Evolutionary conservation across 441 rosid genomes (phyloP).

Genomic region (Syzygium malaccense): DNA sequence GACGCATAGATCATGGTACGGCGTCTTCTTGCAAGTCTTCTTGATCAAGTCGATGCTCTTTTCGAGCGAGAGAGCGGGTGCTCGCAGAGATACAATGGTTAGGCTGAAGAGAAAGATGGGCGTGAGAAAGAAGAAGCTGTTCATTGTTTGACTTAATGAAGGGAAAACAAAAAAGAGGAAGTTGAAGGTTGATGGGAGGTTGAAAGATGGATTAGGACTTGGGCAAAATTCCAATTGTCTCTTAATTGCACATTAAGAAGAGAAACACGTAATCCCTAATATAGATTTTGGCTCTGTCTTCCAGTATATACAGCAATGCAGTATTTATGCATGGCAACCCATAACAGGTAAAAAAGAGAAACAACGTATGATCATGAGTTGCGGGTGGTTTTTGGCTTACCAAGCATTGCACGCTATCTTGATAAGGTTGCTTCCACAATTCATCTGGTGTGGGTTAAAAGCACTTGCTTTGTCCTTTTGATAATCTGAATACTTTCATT

Average conservation of each 20-base stretch:
- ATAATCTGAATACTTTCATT: background rate
- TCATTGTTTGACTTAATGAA: background rate
- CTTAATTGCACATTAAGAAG: background rate
- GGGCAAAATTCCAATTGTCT: background rate
- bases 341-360: background rate
- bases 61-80: background rate
- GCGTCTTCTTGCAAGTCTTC: conserved; percentile 56
- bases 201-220: background rate
- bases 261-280: background rate
- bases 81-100: background rate
- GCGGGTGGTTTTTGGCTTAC: background rate
- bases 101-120: background rate
- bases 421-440: background rate
- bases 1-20: conserved; percentile 52
- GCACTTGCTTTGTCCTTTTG: background rate
- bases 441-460: background rate
- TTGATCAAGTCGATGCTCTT: conserved; percentile 29
- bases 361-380: background rate
- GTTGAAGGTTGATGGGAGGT: background rate
- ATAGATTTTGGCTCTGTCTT: background rate
- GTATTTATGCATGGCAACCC: background rate
- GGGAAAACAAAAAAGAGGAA: background rate
- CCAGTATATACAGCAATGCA: background rate
- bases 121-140: background rate
- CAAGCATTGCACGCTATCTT: background rate